phyloP scores from a whole-genome alignment of 2,329 filamentous ascomycete species.

The Sclerotinia sclerotiorum region DNA sequence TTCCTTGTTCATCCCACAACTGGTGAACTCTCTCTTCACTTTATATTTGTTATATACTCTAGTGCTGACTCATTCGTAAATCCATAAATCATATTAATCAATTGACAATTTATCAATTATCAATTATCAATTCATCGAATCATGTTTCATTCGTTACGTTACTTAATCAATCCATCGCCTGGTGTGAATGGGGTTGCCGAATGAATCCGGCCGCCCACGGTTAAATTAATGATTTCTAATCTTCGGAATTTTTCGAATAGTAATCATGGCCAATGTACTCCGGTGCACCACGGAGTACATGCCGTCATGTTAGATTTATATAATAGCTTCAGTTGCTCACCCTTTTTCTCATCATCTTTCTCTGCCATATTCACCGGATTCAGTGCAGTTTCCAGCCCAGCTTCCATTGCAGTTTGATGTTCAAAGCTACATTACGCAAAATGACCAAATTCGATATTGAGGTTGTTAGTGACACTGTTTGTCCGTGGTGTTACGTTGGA shows the following conservation, averaged over 20 bases:
- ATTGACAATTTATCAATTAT: neutral
- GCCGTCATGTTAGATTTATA: neutral
- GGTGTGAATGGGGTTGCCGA: neutral
- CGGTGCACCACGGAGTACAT: neutral
- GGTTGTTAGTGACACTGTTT: conserved; percentile 74
- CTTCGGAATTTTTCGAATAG: neutral
- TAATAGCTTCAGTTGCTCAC: neutral
- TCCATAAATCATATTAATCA: neutral
- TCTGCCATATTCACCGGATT: neutral
- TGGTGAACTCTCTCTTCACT: neutral
- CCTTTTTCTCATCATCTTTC: neutral
- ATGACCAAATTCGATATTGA: conserved; percentile 78
- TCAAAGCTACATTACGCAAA: conserved; percentile 35
- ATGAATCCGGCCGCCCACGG: too few species aligned
- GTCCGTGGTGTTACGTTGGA: conserved; percentile 46
- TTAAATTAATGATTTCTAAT: conserved; percentile 4
- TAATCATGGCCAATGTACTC: conserved; percentile 1
- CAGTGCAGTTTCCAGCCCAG: too few species aligned
- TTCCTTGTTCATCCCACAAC: too few species aligned
- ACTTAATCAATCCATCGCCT: neutral
- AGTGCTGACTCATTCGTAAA: neutral
- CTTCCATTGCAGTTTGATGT: conserved; percentile 24
- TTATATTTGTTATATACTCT: too few species aligned
- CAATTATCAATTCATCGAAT: neutral
- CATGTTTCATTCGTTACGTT: neutral